Base-by-base conservation (phyloP, 352 stramenopile species). In the Globisporangium mamillatum region DNA sequence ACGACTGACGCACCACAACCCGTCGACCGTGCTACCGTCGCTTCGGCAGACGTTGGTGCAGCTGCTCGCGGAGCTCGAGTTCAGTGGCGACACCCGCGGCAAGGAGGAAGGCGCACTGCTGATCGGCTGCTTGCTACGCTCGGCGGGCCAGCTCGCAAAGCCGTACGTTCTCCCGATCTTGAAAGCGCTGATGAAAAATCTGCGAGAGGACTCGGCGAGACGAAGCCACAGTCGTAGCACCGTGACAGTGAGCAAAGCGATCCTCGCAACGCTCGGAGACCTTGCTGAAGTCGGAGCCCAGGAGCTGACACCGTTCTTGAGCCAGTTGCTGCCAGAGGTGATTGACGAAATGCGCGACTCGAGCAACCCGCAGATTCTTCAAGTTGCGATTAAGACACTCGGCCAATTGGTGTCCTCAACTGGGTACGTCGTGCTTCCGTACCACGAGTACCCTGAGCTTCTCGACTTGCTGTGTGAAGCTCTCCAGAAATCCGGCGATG, bases 121-220 rank as follows among this genome's bases (percentile, higher is more conserved):
- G 27, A 89, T 95, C 46, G 89, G 87, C 34, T 94, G 86, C 64
- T 71, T 96, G 56, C 65, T 96, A 22, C 84, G 84, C 1, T 94
- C 86, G n/a, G 82, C 87, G 1, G 86, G 84, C 3, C 80, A 91
- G 57, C 72, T 96, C 14, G 86, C 87, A 0, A 90, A 94, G 67
- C 89, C 89, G 2, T 96, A 96, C 46, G 89, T 95, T 18, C 77
- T 96, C 7, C 89, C 89, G 22, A 96, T 94, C 60, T 64, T 96
- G 22, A 88, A 89, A 44, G 89, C 88, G 22, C 69, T 96, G 52
- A 95, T 95, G 84, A 93, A 95, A 66, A 96, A 96, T 67, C 57
- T 96, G 36, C 86, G 89, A 22, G 83, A 94, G 76, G 88, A 96
- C 53, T 92, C 87, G 3, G 85, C 81, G 32, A 69, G 77, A 18